Base-by-base conservation (phyloP, 192 early-diverging fungal species). In the Diversispora eburnea region DNA sequence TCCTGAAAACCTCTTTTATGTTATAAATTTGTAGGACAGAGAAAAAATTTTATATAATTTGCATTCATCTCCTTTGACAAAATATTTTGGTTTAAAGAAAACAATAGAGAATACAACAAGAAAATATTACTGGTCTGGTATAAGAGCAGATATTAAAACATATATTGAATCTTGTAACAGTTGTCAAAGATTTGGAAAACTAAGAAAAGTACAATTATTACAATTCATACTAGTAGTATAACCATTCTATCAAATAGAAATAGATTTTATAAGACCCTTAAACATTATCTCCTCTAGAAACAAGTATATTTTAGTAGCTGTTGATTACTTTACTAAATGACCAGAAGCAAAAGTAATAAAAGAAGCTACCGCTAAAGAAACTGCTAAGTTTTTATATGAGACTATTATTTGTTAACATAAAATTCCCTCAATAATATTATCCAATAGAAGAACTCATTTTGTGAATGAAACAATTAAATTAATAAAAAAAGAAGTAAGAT, bases 111-210 rank as follows among this genome's bases (percentile, higher is more conserved):
- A 47, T 0, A 48, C 67, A 20, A 19, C n/a, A n/a, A 48, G 59
- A 22, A 13, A 39, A 0, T 62, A 56, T 20, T 77, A 64, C 47
- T 77, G 77, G 77, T 57, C 72, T 3, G 13, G 15, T n/a, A 68
- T 77, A 4, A 66, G 56, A 3, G 41, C 46, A 22, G 77, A 77
- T 22, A 74, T 68, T 2, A 51, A 60, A 48, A 8, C 12, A 0
- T 74, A 77, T 64, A 58, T 77, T 19, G 47, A 22, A 13, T 51
- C 66, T 1, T 77, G 77, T 54, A 70, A 77, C 33, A 61, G 15
- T 19, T 69, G 67, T 43, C 67, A 69, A 55, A 19, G 47, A 64
- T 13, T 17, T 43, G 43, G 13, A 6, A 64, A 64, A 64, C 41
- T 33, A 13, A 39, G 22, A 59, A 59, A 17, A 59, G 5, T 46